phyloP scores from a whole-genome alignment of 2,329 filamentous ascomycete species.

The Neonectria faginata region DNA sequence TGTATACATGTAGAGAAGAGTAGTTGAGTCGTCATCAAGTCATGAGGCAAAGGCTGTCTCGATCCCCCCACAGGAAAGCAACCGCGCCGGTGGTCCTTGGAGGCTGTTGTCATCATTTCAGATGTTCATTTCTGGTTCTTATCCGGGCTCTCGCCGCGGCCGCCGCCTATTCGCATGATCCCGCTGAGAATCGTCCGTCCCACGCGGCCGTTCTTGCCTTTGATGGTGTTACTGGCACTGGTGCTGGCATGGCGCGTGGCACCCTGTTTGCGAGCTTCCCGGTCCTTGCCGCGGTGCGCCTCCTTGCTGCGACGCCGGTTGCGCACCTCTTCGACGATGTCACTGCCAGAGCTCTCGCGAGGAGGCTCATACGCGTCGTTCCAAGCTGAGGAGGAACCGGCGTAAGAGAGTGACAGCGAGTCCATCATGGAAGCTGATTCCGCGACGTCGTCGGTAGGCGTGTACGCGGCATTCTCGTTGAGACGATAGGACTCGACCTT shows the following conservation, averaged over 20 bases:
- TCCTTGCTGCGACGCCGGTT: conserved; percentile 50
- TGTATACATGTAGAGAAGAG: conserved; percentile 23
- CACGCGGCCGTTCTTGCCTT: conserved; percentile 54
- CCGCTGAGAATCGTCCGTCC: conserved; percentile 58
- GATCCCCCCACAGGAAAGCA: conserved; percentile 18
- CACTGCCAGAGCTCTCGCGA: conserved; percentile 65
- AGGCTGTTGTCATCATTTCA: conserved; percentile 16
- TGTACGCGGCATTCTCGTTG: conserved; percentile 48
- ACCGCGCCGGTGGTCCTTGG: conserved; percentile 5
- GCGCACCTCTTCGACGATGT: conserved; percentile 48
- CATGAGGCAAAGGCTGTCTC: conserved; percentile 28
- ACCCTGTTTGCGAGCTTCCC: conserved; percentile 46
- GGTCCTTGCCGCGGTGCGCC: conserved; percentile 45
- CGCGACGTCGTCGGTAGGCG: conserved; percentile 53
- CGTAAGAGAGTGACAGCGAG: conserved; percentile 48
- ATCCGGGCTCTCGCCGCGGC: conserved; percentile 55
- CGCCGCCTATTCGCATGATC: conserved; percentile 57
- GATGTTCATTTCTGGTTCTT: conserved; percentile 41
- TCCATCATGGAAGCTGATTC: conserved; percentile 58
- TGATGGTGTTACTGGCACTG: conserved; percentile 48
- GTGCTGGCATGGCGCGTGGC: conserved; percentile 47
- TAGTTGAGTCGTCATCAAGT: conserved; percentile 24
- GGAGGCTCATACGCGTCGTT: conserved; percentile 49
- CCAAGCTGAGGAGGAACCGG: conserved; percentile 43
- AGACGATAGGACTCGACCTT: conserved; percentile 60